phyloP scores from a whole-genome alignment of 2,329 filamentous ascomycete species.

The Diaporthe batatas region DNA sequence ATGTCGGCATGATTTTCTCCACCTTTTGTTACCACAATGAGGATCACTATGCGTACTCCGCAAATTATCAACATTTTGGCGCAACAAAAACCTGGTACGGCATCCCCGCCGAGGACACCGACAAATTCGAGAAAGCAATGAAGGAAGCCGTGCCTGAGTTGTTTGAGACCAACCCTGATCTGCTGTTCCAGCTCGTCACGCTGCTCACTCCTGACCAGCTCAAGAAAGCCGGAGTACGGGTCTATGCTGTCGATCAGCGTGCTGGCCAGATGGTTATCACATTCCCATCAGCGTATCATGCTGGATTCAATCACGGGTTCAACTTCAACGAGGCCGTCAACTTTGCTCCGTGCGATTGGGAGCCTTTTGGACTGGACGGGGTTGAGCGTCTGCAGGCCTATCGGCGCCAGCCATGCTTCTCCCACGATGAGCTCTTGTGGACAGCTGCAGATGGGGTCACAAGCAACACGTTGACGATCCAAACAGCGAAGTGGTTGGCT shows the following conservation, averaged over 20 bases:
- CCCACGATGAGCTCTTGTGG: constrained; percentile 93
- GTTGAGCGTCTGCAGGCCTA: constrained; percentile 90
- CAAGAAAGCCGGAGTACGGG: constrained; percentile 90
- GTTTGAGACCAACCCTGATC: constrained; percentile 96
- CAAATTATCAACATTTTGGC: constrained; percentile 98
- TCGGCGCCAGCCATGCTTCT: constrained; percentile 94
- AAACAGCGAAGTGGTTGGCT: constrained; percentile 94
- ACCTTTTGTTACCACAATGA: constrained; percentile 99
- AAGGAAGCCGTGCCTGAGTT: constrained; percentile 93
- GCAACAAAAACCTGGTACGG: constrained; percentile 99
- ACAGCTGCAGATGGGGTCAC: constrained; percentile 87
- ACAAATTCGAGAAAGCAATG: constrained; percentile 97
- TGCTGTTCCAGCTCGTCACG: constrained; percentile 97
- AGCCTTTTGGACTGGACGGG: constrained; percentile 87
- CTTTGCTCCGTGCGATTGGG: constrained; percentile 96
- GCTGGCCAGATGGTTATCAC: constrained; percentile 97
- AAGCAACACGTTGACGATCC: constrained; percentile 75
- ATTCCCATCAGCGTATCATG: constrained; percentile 96
- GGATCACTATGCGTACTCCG: constrained; percentile 97
- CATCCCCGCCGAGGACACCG: constrained; percentile 91
- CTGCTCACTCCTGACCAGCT: constrained; percentile 93
- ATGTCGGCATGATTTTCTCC: constrained; percentile 99
- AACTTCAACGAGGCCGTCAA: constrained; percentile 99
- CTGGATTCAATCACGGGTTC: constrained; percentile 98
- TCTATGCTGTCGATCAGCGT: constrained; percentile 95